Base-by-base conservation (phyloP, 2,329 filamentous ascomycete genomes). In the Phoma sp. region DNA sequence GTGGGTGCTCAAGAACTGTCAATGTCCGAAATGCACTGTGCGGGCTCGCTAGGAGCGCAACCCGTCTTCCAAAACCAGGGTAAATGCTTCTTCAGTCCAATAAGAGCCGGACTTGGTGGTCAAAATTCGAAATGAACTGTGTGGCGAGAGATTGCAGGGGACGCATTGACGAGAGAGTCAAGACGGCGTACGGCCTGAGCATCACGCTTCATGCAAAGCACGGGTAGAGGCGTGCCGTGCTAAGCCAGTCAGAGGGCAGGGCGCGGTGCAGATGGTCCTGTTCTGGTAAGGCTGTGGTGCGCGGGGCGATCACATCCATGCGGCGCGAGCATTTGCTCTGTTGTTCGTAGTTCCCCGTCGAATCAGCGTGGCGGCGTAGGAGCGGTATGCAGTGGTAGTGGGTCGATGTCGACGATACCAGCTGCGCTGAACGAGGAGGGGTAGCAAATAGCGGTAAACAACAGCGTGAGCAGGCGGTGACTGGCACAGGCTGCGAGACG, bases 61-160 rank as follows among this genome's bases (percentile, higher is more conserved):
- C 37, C 61, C 67, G 65, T 55, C 22, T 39, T 40, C 10, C 54
- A 63, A 58, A 53, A 47, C 53, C 51, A 58, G 69, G 65, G 62
- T 66, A 47, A 54, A 55, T 47, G 41, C 58, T 54, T 53, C 60
- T 43, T 51, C 43, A 38, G 39, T 52, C 72, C 71, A 75, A 74
- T 74, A 54, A 63, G 61, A 65, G 58, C 17, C 25, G 38, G 39
- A 50, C 22, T 55, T 56, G 51, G 55, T 48, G 40, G 49, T 61
- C 60, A 68, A 74, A 72, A 72, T 72, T 68, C 66, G 57, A 70
- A 65, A 67, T 70, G 62, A 64, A 69, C 67, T 73, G 71, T 74
- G 71, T 64, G 65, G 61, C 63, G 65, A 71, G 63, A 71, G 56
- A 71, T 68, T 70, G 55, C 64, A 72, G 62, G 66, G 64, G 57